These are phyloP conservation scores for Ogataea wickerhamii DNA, from an alignment of 805 yeast species.

Conservation along the genomic window DNA sequence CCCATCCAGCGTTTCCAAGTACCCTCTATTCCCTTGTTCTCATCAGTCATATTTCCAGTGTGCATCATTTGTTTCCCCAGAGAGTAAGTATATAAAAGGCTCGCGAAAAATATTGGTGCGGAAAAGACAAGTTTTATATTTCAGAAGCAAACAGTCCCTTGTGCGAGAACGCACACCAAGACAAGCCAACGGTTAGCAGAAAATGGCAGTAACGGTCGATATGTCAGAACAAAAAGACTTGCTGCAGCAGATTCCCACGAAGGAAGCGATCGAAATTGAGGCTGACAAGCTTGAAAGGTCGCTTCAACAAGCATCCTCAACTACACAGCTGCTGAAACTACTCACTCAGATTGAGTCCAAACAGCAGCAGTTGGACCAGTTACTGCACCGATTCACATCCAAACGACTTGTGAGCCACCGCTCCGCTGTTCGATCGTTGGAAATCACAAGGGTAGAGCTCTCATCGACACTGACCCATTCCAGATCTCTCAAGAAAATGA, in stretches of 20 bases:
- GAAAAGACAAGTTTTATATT: no score
- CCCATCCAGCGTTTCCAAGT: no score
- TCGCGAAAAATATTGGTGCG: no score
- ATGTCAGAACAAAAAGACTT: neutral
- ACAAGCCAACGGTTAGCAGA: no score
- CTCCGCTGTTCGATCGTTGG: conserved; percentile 43
- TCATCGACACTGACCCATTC: conserved; percentile 58
- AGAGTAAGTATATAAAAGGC: no score
- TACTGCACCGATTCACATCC: conserved; percentile 20
- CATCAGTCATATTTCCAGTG: no score
- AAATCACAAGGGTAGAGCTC: conserved; percentile 59
- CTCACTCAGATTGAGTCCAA: conserved; percentile 22
- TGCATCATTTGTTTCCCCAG: no score
- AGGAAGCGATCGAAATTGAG: conserved; percentile 21
- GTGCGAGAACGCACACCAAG: no score
- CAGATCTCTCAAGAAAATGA: conserved; percentile 48
- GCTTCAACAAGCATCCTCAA: conserved; percentile 22
- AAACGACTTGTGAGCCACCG: conserved; percentile 38
- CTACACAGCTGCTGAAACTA: conserved; percentile 23
- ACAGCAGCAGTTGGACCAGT: conserved; percentile 25
- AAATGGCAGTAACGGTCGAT: no score
- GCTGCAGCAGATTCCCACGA: conserved; percentile 12
- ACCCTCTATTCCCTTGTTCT: no score
- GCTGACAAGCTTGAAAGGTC: conserved; percentile 20
- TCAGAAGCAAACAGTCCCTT: no score